These are phyloP conservation scores for Pleurotus cornucopiae DNA, from an alignment of 768 basidiomycete species.

Conservation along the genomic window DNA sequence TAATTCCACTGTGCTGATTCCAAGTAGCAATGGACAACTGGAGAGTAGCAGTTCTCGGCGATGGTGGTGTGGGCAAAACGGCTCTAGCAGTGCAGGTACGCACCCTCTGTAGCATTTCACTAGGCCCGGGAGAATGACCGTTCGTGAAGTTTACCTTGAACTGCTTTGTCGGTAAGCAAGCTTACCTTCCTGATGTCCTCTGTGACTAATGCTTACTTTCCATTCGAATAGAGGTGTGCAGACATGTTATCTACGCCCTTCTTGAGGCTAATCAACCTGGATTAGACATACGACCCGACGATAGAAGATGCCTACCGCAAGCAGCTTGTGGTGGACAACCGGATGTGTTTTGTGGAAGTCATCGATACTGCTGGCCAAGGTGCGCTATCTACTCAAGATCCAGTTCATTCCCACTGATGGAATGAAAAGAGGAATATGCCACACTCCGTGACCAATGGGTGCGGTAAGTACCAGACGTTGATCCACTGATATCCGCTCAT, in stretches of 20 bases:
- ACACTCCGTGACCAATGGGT: constrained; percentile 98
- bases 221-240: constrained; percentile 47
- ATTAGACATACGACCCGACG: constrained; percentile 93
- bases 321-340: constrained; percentile 90
- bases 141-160: constrained; percentile 80
- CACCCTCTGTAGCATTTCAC: constrained; percentile 11
- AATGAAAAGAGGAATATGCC: constrained; percentile 83
- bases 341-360: constrained; percentile 94
- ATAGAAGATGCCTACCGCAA: constrained; percentile 98
- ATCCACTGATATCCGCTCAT: constrained; percentile 8
- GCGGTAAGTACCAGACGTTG: constrained; percentile 52
- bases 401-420: constrained; percentile 9
- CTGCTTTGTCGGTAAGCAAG: constrained; percentile 85
- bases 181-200: neutral
- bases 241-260: neutral
- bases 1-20: neutral
- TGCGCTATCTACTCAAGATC: constrained; percentile 30
- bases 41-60: constrained; percentile 94
- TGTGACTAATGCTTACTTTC: constrained; percentile 1
- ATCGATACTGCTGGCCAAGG: constrained; percentile 98
- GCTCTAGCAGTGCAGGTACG: constrained; percentile 91
- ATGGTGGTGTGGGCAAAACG: constrained; percentile 97
- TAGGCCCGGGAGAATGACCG: constrained; percentile 9
- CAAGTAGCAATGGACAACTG: constrained; percentile 78
- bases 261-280: constrained; percentile 12